Evolutionary conservation across 176 grass and related monocot species (phyloP).

Genomic region (Zizania latifolia): DNA sequence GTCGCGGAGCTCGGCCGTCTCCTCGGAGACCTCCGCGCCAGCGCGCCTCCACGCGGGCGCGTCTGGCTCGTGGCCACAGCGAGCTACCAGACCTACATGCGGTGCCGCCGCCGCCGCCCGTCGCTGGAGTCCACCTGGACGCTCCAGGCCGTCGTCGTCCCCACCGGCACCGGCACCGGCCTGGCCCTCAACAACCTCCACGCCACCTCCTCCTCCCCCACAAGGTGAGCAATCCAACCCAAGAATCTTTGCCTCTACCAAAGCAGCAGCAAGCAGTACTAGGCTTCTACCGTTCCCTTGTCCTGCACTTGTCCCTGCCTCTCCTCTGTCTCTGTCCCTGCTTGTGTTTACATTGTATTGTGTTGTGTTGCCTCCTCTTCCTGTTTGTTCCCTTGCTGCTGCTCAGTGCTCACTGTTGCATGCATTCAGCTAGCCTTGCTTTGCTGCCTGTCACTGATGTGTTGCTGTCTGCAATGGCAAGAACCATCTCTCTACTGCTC

Average conservation of each 20-base stretch:
- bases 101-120: constrained; percentile 45
- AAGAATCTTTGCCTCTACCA: background rate
- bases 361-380: constrained; percentile 1
- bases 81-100: constrained; percentile 83
- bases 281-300: background rate
- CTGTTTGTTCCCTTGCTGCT: background rate
- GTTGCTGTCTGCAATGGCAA: constrained; percentile 24
- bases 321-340: constrained; percentile 1
- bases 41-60: constrained; percentile 4
- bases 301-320: background rate
- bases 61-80: constrained; percentile 69
- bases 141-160: constrained; percentile 72
- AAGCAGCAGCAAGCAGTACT: no score
- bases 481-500: background rate
- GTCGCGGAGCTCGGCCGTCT: constrained; percentile 55
- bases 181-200: constrained; percentile 48
- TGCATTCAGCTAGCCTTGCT: background rate
- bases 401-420: background rate
- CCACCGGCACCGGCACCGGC: constrained; percentile 39
- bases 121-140: constrained; percentile 53
- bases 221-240: constrained; percentile 45
- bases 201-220: constrained; percentile 22
- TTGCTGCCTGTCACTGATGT: background rate
- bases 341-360: background rate
- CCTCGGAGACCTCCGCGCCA: constrained; percentile 30